A percentile compares a stretch with the other conserved stretches of the same genome.
Conservation (phyloP, 495 filamentous ascomycete species). For the Penicillium alfredii region DNA sequence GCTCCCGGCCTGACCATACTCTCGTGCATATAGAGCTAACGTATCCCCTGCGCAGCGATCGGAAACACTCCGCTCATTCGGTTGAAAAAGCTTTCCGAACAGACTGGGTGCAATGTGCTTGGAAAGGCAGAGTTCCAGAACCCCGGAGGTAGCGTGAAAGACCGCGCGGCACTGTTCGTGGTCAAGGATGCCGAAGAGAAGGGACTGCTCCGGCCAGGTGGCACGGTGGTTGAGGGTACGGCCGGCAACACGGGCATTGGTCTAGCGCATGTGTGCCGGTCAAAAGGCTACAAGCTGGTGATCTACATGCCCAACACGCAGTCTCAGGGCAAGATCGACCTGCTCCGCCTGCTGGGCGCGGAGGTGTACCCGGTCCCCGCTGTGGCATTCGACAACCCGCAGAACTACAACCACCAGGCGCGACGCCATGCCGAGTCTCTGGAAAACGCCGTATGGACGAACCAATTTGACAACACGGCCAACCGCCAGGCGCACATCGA, state of each 20-base stretch:
- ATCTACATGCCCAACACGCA: slow-evolving; percentile 99
- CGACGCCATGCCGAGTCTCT: slow-evolving; percentile 75
- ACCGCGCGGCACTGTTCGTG: slow-evolving; percentile 91
- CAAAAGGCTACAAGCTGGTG: slow-evolving; percentile 86
- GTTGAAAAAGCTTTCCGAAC: slow-evolving; percentile 77
- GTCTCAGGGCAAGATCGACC: slow-evolving; percentile 94
- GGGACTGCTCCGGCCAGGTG: slow-evolving; percentile 73
- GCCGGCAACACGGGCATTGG: slow-evolving; percentile 98
- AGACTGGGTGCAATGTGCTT: slow-evolving; percentile 90
- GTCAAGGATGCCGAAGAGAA: slow-evolving; percentile 89
- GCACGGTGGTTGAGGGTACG: slow-evolving; percentile 94
- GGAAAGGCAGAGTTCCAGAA: slow-evolving; percentile 99
- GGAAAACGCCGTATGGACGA: slow-evolving; percentile 95
- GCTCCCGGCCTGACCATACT: slow-evolving; percentile 1
- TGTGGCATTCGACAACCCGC: slow-evolving; percentile 89
- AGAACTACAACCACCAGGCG: slow-evolving; percentile 98
- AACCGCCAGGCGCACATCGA: slow-evolving; percentile 94
- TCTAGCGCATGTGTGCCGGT: slow-evolving; percentile 91
- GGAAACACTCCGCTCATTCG: slow-evolving; percentile 95
- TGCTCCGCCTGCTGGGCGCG: slow-evolving; percentile 86
- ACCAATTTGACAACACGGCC: slow-evolving; percentile 96
- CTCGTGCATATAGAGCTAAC: slow-evolving; percentile 10
- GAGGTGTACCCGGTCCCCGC: slow-evolving; percentile 97
- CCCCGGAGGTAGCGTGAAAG: slow-evolving; percentile 93
- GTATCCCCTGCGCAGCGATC: slow-evolving; percentile 60